Conservation (phyloP, 108 stramenopile species). For the Schizochytrium sp. region DNA sequence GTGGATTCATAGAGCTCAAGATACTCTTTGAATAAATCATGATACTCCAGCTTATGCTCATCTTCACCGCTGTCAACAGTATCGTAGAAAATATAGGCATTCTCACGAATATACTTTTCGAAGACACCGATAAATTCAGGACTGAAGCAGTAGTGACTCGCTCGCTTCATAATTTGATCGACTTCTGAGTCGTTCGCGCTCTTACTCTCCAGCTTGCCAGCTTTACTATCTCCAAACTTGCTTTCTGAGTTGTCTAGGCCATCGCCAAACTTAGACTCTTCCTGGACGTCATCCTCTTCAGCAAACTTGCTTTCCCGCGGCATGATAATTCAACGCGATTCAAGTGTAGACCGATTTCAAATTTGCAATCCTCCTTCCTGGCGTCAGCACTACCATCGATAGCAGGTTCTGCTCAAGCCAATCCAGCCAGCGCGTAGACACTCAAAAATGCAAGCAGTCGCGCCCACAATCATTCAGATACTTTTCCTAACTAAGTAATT, state of each 20-base stretch:
- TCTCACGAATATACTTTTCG: conserved; percentile 60
- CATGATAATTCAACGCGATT: neutral
- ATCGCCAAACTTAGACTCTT: too few relatives aligned
- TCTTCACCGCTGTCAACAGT: conserved; percentile 20
- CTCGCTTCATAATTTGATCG: neutral
- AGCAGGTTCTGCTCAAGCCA: too few relatives aligned
- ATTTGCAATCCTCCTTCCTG: too few relatives aligned
- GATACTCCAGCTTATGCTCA: conserved; percentile 65
- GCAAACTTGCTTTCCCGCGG: conserved; percentile 37
- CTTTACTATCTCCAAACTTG: conserved; percentile 37
- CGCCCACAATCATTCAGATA: too few relatives aligned
- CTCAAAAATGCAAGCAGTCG: too few relatives aligned
- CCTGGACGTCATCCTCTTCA: neutral
- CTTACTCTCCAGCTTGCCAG: conserved; percentile 33
- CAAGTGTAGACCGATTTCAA: too few relatives aligned
- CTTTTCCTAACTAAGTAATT: too few relatives aligned
- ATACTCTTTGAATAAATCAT: conserved; percentile 63
- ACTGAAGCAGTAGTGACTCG: conserved; percentile 64
- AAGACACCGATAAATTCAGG: conserved; percentile 62
- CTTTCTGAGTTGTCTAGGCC: neutral
- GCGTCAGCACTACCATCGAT: too few relatives aligned
- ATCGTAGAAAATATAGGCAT: conserved; percentile 64
- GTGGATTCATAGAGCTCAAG: conserved; percentile 63
- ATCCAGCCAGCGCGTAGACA: too few relatives aligned
- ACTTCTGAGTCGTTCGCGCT: neutral